Conservation (phyloP, 2,329 filamentous ascomycete genomes). For the Nannizzia gypsea region DNA sequence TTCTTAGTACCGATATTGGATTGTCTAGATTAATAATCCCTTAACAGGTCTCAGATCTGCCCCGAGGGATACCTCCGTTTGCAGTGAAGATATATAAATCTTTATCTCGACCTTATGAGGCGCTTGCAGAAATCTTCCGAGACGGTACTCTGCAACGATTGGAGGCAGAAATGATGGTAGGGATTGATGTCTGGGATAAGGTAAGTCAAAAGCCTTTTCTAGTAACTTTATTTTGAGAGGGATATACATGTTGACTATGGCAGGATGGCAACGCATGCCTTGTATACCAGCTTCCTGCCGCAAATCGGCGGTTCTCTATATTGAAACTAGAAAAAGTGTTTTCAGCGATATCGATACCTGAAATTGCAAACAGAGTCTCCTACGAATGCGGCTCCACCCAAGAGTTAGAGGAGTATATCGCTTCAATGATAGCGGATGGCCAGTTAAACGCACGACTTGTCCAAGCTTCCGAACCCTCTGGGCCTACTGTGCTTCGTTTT, state of each 20-base stretch:
- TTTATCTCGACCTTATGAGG: constrained; percentile 57
- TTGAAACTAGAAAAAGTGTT: constrained; percentile 63
- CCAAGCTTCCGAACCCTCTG: constrained; percentile 27
- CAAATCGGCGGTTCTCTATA: constrained; percentile 66
- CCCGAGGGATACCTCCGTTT: constrained; percentile 33
- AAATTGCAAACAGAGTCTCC: constrained; percentile 29
- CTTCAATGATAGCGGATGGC: constrained; percentile 39
- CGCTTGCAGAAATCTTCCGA: constrained; percentile 58
- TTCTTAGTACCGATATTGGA: background rate
- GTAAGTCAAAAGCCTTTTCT: constrained; percentile 25
- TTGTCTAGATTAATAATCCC: constrained; percentile 17
- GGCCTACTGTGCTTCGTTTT: constrained; percentile 44
- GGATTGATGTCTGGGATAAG: constrained; percentile 49
- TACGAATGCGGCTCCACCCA: constrained; percentile 18
- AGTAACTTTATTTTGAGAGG: background rate
- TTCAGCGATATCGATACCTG: constrained; percentile 46
- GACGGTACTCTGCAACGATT: constrained; percentile 47
- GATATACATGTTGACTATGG: constrained; percentile 7
- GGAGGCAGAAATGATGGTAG: constrained; percentile 51
- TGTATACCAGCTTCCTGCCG: constrained; percentile 54
- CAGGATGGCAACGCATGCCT: constrained; percentile 63
- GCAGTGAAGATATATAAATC: constrained; percentile 47
- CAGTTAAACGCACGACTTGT: constrained; percentile 42
- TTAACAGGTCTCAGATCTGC: constrained; percentile 37
- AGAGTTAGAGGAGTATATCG: constrained; percentile 27